These are phyloP conservation scores for Forsythia suspensa DNA, from an alignment of 257 asterid genomes.

Conservation along the genomic window DNA sequence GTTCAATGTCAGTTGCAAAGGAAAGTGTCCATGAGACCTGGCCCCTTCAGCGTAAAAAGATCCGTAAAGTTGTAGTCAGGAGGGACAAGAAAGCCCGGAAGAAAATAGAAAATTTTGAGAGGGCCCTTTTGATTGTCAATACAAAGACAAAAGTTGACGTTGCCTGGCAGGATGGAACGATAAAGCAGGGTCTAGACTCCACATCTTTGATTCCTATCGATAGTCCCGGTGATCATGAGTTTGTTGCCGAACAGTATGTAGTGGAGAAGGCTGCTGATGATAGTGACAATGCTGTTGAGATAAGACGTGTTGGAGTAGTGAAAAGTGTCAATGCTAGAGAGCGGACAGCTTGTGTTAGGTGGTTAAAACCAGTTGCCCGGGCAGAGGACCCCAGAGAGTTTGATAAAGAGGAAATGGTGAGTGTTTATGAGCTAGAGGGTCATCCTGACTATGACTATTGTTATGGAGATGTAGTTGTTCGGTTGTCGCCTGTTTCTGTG, in stretches of 20 bases:
- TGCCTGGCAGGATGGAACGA: conserved; percentile 96
- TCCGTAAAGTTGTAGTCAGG: conserved; percentile 74
- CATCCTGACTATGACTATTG: conserved; percentile 99
- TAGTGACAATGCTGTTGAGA: conserved; percentile 57
- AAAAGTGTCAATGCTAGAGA: conserved; percentile 87
- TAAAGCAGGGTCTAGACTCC: conserved; percentile 56
- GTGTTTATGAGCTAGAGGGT: conserved; percentile 97
- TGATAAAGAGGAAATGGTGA: conserved; percentile 88
- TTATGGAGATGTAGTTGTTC: conserved; percentile 93
- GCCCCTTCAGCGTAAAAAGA: conserved; percentile 83
- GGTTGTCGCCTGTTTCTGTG: conserved; percentile 73
- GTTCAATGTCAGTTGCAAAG: conserved; percentile 51
- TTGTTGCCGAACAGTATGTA: conserved; percentile 95
- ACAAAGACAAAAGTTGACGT: conserved; percentile 74
- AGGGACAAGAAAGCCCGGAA: conserved; percentile 83
- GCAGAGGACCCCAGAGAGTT: conserved; percentile 90
- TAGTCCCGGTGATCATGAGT: conserved; percentile 97
- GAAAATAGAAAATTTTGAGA: conserved; percentile 82
- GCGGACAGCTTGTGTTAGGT: conserved; percentile 80
- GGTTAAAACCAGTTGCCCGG: conserved; percentile 83
- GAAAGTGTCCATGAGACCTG: conserved; percentile 59
- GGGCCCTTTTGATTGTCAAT: conserved; percentile 75
- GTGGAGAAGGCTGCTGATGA: conserved; percentile 90
- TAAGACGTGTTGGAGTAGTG: conserved; percentile 87
- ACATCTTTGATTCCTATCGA: conserved; percentile 84